A percentile compares a stretch with the other conserved stretches of the same genome.
These are phyloP conservation scores for Phaseolus coccineus DNA, from an alignment of 331 rosid genomes.

Conservation along the genomic window DNA sequence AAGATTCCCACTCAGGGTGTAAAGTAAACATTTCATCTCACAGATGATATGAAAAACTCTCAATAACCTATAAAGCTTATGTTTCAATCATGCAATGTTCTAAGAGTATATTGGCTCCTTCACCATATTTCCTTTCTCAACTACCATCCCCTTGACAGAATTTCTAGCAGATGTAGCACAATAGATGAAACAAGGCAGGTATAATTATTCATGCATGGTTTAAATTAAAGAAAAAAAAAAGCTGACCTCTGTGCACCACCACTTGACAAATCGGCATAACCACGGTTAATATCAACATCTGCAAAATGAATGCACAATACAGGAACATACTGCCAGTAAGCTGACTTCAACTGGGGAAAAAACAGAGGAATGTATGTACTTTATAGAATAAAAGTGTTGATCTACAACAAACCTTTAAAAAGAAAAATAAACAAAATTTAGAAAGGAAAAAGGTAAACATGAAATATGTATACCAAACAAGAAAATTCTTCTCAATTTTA, in stretches of 20 bases:
- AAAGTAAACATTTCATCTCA: conserved; percentile 9
- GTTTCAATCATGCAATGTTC: conserved; percentile 26
- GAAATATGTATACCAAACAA: no score
- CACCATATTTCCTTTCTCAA: conserved; percentile 20
- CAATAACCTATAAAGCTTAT: conserved; percentile 14
- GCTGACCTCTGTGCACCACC: conserved; percentile 56
- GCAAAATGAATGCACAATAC: conserved; percentile 19
- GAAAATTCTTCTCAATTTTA: no score
- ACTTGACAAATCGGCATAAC: conserved; percentile 47
- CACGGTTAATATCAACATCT: conserved; percentile 48
- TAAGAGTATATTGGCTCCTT: conserved; percentile 14
- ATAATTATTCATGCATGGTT: conserved; percentile 4
- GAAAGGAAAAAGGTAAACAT: no score
- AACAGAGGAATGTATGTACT: background rate
- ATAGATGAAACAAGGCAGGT: conserved; percentile 4
- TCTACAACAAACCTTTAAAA: background rate
- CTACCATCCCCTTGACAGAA: conserved; percentile 23
- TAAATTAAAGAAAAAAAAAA: conserved; percentile 13
- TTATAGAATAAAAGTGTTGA: background rate
- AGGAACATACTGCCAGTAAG: conserved; percentile 20
- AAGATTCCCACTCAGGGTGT: conserved; percentile 18
- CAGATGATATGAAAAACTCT: conserved; percentile 20
- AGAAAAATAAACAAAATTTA: no score
- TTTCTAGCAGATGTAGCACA: background rate
- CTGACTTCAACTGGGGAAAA: background rate